Evolutionary conservation across 2,329 filamentous ascomycete species (phyloP).

Genomic region (Botrytis medusae): DNA sequence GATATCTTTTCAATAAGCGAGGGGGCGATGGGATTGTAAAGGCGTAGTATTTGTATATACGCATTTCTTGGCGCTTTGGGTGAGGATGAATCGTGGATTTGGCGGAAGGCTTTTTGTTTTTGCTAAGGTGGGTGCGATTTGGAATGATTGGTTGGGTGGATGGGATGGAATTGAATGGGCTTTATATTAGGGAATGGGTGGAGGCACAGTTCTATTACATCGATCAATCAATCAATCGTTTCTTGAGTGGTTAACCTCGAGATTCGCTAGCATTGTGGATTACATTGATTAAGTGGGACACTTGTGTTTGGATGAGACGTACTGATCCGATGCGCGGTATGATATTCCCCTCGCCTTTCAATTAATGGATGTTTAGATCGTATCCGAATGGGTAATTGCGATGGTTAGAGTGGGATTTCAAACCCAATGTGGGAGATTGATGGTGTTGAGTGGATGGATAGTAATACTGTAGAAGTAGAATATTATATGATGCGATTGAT

Average conservation of each 20-base stretch:
- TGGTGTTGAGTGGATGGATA: background rate
- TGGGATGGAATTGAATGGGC: background rate
- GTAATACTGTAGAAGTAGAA: background rate
- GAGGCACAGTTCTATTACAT: background rate
- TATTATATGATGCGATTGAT: background rate
- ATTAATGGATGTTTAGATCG: background rate
- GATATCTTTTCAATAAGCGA: background rate
- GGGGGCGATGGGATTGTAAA: background rate
- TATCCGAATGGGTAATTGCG: background rate
- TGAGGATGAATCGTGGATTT: background rate
- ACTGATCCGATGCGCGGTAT: background rate
- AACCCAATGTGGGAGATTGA: too few species aligned
- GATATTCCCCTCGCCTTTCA: background rate
- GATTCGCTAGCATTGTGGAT: background rate
- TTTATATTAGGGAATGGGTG: background rate
- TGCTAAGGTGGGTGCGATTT: background rate
- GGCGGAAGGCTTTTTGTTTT: background rate
- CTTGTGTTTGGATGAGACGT: background rate
- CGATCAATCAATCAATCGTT: background rate
- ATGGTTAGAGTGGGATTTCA: background rate
- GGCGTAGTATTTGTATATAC: constrained; percentile 16
- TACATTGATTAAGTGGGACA: background rate
- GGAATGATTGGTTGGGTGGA: background rate
- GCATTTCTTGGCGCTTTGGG: constrained; percentile 17
- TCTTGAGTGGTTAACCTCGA: background rate